Base-by-base conservation (phyloP, 176 grass and related monocot genomes). In the Musa beccarii region DNA sequence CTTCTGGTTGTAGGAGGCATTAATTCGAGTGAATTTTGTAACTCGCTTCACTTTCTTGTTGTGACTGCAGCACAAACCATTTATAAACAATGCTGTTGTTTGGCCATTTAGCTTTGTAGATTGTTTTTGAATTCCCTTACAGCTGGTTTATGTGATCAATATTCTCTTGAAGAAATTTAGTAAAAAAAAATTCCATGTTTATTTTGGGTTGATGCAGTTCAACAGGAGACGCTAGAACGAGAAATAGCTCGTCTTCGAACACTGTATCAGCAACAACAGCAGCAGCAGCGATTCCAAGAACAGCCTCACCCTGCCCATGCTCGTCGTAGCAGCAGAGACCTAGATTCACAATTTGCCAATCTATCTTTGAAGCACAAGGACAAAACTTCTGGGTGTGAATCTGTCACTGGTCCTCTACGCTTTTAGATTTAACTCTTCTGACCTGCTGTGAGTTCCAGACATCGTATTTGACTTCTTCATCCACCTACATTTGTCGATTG, bases 201-300 rank as follows among this genome's bases (percentile, higher is more conserved):
- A 29, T 86, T 80, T 50, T 43, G 34, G 34, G 34, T 43, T 43
- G 34, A 85, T 87, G 79, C 82, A 98, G 94, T 87, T 82, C 94
- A 98, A 78, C 90, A 98, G 73, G 94, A 93, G 81, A 98, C 93
- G 86, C 88, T 98, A 85, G 94, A 98, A 81, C 80, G 88, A 84
- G 94, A 93, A 88, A 86, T 98, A 53, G 80, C 81, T 61, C 87
- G 90, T 68, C 84, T 98, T 68, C 85, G 86, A 80, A 85, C 72
- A 1, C 17, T 93, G 53, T 91, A 89, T 86, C 93, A 88, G 66
- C 90, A 96, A 63, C 93, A 96, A 29, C 82, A 90, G 10, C 92
- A 87, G 24, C 89, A 89, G 8, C 68, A 84, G 16, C 72, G 75
- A 2, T 82, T 81, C 51, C 87, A 86, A 53, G 68, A 49, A 49